Percentiles rank a stretch among this genome's conserved stretches.
Conservation (phyloP, 2,329 filamentous ascomycete genomes). For the Beauveria bassiana region DNA sequence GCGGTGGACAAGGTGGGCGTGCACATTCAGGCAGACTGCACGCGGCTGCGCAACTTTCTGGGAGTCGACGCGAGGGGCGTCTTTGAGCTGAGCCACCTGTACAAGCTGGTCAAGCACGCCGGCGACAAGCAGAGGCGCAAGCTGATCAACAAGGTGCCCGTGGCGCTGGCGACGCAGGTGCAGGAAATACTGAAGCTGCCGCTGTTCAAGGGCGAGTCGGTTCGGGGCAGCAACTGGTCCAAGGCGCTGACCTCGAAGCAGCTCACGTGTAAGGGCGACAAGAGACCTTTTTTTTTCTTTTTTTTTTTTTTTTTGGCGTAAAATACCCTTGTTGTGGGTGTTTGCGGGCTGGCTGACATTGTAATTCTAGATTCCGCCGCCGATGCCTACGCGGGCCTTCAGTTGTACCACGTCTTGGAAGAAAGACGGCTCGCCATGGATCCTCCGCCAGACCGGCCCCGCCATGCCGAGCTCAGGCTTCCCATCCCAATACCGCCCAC, state of each 20-base stretch:
- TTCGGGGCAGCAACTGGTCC: constrained; percentile 72
- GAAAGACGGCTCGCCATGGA: constrained; percentile 55
- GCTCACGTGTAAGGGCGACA: constrained; percentile 52
- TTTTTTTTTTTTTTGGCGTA: too few relatives aligned
- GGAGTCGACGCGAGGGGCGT: constrained; percentile 56
- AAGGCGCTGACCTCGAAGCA: constrained; percentile 54
- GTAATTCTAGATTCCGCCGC: constrained; percentile 58
- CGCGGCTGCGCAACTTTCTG: constrained; percentile 60
- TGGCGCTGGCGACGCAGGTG: constrained; percentile 62
- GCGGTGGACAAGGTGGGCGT: constrained; percentile 70
- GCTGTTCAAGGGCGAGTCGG: constrained; percentile 61
- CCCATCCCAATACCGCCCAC: constrained; percentile 48
- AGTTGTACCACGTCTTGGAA: constrained; percentile 67
- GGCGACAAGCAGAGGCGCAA: constrained; percentile 36
- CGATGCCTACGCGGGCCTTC: constrained; percentile 72
- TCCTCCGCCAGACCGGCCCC: constrained; percentile 64
- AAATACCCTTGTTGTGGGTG: too few relatives aligned
- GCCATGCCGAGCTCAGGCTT: constrained; percentile 56
- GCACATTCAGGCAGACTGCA: constrained; percentile 61
- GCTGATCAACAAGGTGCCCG: constrained; percentile 57
- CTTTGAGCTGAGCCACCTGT: constrained; percentile 76
- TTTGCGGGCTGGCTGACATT: not conserved
- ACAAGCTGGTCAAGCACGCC: constrained; percentile 66
- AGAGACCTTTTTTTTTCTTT: too few relatives aligned
- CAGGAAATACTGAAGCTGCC: constrained; percentile 65